Percentiles rank a stretch among this genome's conserved stretches.
Conservation (phyloP, 2,329 filamentous ascomycete species). For the Drechslera avenae region DNA sequence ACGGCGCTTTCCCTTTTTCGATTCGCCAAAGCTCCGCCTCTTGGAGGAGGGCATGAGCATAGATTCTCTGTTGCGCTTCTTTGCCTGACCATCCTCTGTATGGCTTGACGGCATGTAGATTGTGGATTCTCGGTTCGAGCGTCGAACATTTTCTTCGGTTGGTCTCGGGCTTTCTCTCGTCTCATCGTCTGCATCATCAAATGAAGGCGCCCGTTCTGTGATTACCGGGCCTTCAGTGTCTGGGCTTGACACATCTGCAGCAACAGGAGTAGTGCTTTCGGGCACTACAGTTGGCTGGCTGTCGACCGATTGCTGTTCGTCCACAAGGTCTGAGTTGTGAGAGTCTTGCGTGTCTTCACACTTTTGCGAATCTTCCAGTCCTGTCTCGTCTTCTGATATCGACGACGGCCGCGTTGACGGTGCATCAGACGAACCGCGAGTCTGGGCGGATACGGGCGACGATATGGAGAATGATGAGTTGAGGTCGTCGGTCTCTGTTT, state of each 20-base stretch:
- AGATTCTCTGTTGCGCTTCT: constrained; percentile 37
- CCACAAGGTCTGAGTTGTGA: constrained; percentile 23
- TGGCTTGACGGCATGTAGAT: constrained; percentile 34
- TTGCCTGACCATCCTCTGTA: constrained; percentile 22
- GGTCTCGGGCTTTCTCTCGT: constrained; percentile 25
- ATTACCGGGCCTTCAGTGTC: constrained; percentile 4
- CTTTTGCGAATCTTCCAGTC: constrained; percentile 25
- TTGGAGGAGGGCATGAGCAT: constrained; percentile 32
- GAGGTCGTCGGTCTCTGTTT: constrained; percentile 42
- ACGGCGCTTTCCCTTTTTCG: constrained; percentile 48
- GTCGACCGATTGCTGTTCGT: constrained; percentile 41
- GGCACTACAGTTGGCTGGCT: constrained; percentile 45
- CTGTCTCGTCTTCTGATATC: constrained; percentile 45
- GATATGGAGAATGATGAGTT: constrained; percentile 44
- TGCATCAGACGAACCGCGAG: constrained; percentile 44
- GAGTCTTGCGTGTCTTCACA: constrained; percentile 16
- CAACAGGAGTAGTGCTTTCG: constrained; percentile 33
- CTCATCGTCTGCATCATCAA: constrained; percentile 15
- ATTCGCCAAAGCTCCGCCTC: constrained; percentile 34
- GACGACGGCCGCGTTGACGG: constrained; percentile 49
- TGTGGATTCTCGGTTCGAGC: constrained; percentile 42
- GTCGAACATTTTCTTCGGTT: constrained; percentile 21
- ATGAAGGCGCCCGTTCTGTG: constrained; percentile 12
- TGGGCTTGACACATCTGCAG: constrained; percentile 26
- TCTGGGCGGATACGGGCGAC: constrained; percentile 48